Conservation (phyloP, 345 rosid species). For the Draba incana region DNA sequence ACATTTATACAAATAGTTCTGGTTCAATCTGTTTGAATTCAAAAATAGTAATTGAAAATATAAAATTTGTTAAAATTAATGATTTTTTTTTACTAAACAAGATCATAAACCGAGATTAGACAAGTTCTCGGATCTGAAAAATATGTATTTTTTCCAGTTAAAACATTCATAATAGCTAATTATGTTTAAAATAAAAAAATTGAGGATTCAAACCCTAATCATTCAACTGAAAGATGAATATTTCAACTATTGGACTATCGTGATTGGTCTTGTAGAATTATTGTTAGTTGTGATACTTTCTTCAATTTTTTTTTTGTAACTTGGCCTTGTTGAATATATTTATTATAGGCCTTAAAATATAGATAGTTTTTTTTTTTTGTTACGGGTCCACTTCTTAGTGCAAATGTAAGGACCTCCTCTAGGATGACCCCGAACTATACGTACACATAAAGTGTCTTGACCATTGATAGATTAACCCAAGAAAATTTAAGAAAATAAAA, state of each 20-base stretch:
- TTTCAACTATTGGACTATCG: not conserved
- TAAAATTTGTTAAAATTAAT: no score
- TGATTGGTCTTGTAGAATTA: not conserved
- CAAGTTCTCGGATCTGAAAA: not conserved
- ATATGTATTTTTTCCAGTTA: not conserved
- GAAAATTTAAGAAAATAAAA: not conserved
- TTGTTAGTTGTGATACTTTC: conserved; percentile 3
- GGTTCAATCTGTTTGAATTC: no score
- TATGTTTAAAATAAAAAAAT: no score
- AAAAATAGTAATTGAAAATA: no score
- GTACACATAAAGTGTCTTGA: not conserved
- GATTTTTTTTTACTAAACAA: no score
- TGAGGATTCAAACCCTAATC: not conserved
- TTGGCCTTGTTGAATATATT: conserved; percentile 9
- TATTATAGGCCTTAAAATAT: not conserved
- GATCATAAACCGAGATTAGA: not conserved
- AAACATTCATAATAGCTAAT: not conserved
- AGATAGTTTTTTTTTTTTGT: not conserved
- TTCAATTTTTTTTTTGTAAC: not conserved
- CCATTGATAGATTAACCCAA: not conserved
- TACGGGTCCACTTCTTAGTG: conserved; percentile 8
- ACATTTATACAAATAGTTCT: no score
- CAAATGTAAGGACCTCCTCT: not conserved
- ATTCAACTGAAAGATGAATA: not conserved
- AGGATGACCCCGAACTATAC: not conserved